These are phyloP conservation scores for Rubroboletus satanas DNA, from an alignment of 768 basidiomycete genomes.

Conservation along the genomic window DNA sequence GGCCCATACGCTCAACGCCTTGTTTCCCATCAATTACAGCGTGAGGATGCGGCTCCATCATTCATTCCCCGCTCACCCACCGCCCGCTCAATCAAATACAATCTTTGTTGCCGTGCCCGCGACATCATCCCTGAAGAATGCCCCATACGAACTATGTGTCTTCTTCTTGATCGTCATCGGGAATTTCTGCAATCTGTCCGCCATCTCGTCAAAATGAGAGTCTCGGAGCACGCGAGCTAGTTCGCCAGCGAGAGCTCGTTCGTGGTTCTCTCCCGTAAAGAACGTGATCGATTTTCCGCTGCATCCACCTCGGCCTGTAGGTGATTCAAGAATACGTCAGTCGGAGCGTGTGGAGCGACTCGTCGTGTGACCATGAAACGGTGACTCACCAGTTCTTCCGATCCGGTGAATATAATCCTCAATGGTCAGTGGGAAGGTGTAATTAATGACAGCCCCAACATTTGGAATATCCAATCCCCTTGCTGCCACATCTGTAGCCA, in stretches of 20 bases:
- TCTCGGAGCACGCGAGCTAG: constrained; percentile 88
- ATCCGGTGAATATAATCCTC: constrained; percentile 93
- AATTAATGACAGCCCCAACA: constrained; percentile 91
- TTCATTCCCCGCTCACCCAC: constrained; percentile 3
- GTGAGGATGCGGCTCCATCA: not conserved
- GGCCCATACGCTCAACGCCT: not conserved
- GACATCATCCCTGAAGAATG: constrained; percentile 67
- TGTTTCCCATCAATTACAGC: constrained; percentile 11
- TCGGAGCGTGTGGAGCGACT: not conserved
- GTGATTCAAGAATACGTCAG: not conserved
- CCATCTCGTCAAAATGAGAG: constrained; percentile 75
- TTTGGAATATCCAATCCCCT: constrained; percentile 96
- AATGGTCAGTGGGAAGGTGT: constrained; percentile 95
- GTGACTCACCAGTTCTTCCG: constrained; percentile 68
- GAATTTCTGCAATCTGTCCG: constrained; percentile 65
- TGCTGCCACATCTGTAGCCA: constrained; percentile 97
- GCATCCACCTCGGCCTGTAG: constrained; percentile 82
- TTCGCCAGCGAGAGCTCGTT: constrained; percentile 85
- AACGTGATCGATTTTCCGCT: constrained; percentile 92
- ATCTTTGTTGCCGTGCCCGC: constrained; percentile 72
- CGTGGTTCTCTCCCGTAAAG: constrained; percentile 91
- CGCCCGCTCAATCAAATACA: constrained; percentile 48
- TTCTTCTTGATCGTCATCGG: constrained; percentile 98
- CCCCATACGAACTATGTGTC: constrained; percentile 86
- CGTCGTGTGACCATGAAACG: not conserved